These are phyloP conservation scores for Metschnikowia matae DNA, from an alignment of 805 yeast genomes.

Conservation along the genomic window DNA sequence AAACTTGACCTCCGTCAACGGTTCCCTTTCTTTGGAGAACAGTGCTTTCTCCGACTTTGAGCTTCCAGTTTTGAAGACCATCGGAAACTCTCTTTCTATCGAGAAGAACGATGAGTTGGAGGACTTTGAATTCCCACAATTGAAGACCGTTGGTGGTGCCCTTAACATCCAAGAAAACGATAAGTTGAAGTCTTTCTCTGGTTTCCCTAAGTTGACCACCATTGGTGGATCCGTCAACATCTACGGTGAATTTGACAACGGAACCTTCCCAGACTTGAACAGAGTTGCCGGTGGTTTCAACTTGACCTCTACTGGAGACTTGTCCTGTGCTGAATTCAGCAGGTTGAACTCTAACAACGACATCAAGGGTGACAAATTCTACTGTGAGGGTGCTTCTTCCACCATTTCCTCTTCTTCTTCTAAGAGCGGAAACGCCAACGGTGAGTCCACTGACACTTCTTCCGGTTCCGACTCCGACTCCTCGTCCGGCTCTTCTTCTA, in stretches of 20 bases:
- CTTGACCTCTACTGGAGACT: conserved; percentile 70
- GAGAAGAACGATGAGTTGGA: conserved; percentile 70
- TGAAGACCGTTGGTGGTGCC: conserved; percentile 87
- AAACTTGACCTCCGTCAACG: conserved; percentile 67
- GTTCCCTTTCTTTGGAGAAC: conserved; percentile 76
- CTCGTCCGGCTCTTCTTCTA: conserved; percentile 17
- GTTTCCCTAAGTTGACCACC: conserved; percentile 67
- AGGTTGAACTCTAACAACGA: conserved; percentile 69
- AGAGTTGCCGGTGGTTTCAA: conserved; percentile 91
- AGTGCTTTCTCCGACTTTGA: conserved; percentile 58
- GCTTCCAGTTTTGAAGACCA: conserved; percentile 48
- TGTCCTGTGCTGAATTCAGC: conserved; percentile 78
- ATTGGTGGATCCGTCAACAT: conserved; percentile 87
- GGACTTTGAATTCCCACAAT: conserved; percentile 61
- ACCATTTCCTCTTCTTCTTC: conserved; percentile 44
- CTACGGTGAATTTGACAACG: conserved; percentile 75
- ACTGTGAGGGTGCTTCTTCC: conserved; percentile 48
- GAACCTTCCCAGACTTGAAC: conserved; percentile 66
- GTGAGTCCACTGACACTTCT: conserved; percentile 25
- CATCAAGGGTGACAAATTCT: conserved; percentile 86
- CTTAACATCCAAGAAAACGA: conserved; percentile 85
- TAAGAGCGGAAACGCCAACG: conserved; percentile 26
- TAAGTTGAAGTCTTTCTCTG: conserved; percentile 57
- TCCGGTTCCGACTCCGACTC: conserved; percentile 23
- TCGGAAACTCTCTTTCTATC: conserved; percentile 82